Evolutionary conservation across 306 rosid genomes (phyloP).

Genomic region (Lathyrus tuberosus): DNA sequence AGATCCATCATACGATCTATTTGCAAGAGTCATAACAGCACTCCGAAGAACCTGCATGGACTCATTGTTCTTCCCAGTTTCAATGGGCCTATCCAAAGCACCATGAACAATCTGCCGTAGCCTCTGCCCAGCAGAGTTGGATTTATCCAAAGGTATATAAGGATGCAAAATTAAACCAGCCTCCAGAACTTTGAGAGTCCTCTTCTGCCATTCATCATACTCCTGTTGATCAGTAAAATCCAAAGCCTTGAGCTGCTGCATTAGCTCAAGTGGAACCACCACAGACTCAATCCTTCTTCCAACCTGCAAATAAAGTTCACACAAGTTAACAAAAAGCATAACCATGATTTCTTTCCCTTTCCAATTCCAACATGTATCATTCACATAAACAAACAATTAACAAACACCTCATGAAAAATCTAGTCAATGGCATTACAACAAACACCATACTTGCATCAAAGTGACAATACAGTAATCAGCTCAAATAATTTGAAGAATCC

Average conservation of each 20-base stretch:
- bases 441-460: conserved; percentile 16
- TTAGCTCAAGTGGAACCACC: conserved; percentile 88
- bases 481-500: conserved; percentile 30
- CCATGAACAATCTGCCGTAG: conserved; percentile 76
- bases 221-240: conserved; percentile 90
- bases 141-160: conserved; percentile 68
- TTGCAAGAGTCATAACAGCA: conserved; percentile 84
- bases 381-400: not conserved
- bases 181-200: conserved; percentile 88
- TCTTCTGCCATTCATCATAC: conserved; percentile 79
- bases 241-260: conserved; percentile 90
- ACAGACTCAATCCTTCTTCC: conserved; percentile 94
- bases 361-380: conserved; percentile 8
- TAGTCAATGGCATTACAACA: conserved; percentile 23
- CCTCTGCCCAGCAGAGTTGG: conserved; percentile 71
- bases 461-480: conserved; percentile 10
- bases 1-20: conserved; percentile 82
- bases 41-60: conserved; percentile 94
- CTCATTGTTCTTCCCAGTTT: conserved; percentile 88
- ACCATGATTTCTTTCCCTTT: not conserved
- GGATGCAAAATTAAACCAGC: conserved; percentile 96
- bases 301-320: conserved; percentile 59
- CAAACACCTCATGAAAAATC: conserved; percentile 7
- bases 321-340: conserved; percentile 32
- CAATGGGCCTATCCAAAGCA: conserved; percentile 79